These are phyloP conservation scores for Datisca glomerata DNA, from an alignment of 306 rosid genomes.

Conservation along the genomic window DNA sequence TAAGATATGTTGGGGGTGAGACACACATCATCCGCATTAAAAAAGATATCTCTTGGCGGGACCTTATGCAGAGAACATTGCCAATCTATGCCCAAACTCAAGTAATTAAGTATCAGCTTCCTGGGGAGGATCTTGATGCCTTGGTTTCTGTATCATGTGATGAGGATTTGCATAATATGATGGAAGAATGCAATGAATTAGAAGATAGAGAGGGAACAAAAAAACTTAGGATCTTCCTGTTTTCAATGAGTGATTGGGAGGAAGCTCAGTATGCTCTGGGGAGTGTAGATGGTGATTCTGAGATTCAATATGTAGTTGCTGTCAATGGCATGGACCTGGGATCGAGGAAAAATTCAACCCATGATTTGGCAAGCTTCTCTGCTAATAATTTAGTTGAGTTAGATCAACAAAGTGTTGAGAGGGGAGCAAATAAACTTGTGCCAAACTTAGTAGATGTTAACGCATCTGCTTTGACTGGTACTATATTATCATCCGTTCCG, in stretches of 20 bases:
- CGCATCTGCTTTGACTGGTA: conserved; percentile 20
- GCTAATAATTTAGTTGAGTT: conserved; percentile 28
- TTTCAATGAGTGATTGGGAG: conserved; percentile 53
- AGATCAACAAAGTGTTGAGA: conserved; percentile 28
- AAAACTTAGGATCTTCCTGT: conserved; percentile 61
- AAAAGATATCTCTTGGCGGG: conserved; percentile 63
- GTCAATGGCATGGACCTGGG: conserved; percentile 66
- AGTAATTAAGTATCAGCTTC: conserved; percentile 78
- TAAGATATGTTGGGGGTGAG: conserved; percentile 85
- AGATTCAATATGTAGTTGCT: conserved; percentile 57
- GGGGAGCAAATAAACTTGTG: conserved; percentile 21
- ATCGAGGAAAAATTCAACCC: conserved; percentile 34
- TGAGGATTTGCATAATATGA: conserved; percentile 75
- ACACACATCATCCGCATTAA: conserved; percentile 63
- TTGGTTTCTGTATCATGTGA: conserved; percentile 74
- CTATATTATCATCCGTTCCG: conserved; percentile 17
- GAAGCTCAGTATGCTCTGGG: conserved; percentile 46
- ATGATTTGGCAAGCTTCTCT: conserved; percentile 28
- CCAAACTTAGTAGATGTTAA: conserved; percentile 18
- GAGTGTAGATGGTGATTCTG: conserved; percentile 53
- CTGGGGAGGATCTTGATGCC: conserved; percentile 94
- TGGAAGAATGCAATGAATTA: conserved; percentile 58
- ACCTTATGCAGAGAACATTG: conserved; percentile 44
- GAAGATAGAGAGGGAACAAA: conserved; percentile 35
- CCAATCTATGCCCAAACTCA: conserved; percentile 47